Evolutionary conservation across 2,329 filamentous ascomycete species (phyloP).

Genomic region (Calycina herbarum): DNA sequence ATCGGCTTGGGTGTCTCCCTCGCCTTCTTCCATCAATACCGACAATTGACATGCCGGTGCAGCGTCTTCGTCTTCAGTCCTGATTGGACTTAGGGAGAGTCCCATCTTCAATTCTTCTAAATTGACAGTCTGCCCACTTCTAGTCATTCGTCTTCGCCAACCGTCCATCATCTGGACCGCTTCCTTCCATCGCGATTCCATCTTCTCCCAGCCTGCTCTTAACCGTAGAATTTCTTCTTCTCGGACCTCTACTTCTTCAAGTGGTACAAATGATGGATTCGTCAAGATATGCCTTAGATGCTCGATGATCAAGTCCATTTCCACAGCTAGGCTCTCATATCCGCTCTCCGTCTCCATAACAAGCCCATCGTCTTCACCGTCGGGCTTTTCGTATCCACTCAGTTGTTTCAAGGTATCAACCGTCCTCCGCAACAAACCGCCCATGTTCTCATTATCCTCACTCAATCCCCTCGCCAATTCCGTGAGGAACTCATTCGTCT

Average conservation of each 20-base stretch:
- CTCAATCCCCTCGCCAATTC: slow-evolving; percentile 79
- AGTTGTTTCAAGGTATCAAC: slow-evolving; percentile 70
- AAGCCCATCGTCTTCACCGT: slow-evolving; percentile 33
- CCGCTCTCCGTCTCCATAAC: slow-evolving; percentile 36
- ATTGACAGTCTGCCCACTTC: slow-evolving; percentile 68
- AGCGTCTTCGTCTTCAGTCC: slow-evolving; percentile 53
- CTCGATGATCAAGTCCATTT: slow-evolving; percentile 75
- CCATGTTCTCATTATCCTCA: slow-evolving; percentile 86
- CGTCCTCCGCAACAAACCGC: slow-evolving; percentile 69
- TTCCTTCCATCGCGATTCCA: slow-evolving; percentile 89
- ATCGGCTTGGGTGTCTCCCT: slow-evolving; percentile 38
- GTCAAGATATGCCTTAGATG: slow-evolving; percentile 83
- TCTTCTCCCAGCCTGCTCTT: slow-evolving; percentile 85
- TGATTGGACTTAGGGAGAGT: slow-evolving; percentile 61
- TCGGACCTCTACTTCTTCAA: slow-evolving; percentile 90
- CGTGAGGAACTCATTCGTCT: slow-evolving; percentile 90
- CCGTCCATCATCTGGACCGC: slow-evolving; percentile 87
- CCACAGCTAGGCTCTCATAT: slow-evolving; percentile 66
- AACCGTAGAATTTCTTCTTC: slow-evolving; percentile 87
- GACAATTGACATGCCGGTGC: slow-evolving; percentile 42
- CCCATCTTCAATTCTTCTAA: slow-evolving; percentile 68
- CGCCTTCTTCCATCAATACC: slow-evolving; percentile 33
- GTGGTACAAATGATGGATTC: slow-evolving; percentile 92
- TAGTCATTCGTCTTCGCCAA: slow-evolving; percentile 81
- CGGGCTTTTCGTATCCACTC: slow-evolving; percentile 54